Conservation (phyloP, 768 basidiomycete genomes). For the Boletus subparvulus region DNA sequence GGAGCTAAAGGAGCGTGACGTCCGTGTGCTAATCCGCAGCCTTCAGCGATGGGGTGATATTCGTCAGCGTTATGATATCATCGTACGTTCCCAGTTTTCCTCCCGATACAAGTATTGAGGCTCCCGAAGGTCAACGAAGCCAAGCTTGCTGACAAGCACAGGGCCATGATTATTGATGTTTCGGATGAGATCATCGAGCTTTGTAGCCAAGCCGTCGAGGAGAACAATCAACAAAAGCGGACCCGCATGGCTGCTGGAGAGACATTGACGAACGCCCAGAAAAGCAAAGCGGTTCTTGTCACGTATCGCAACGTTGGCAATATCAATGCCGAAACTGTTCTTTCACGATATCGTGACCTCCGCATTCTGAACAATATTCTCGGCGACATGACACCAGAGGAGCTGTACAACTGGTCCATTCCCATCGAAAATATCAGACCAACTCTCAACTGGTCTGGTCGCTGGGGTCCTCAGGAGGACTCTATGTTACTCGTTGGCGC, state of each 20-base stretch:
- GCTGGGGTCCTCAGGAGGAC: constrained; percentile 92
- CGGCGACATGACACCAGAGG: constrained; percentile 54
- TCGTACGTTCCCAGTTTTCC: constrained; percentile 55
- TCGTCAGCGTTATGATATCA: constrained; percentile 87
- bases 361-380: constrained; percentile 84
- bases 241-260: constrained; percentile 77
- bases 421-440: constrained; percentile 93
- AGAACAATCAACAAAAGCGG: constrained; percentile 80
- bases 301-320: constrained; percentile 85
- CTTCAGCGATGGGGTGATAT: constrained; percentile 98
- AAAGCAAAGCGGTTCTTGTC: constrained; percentile 96
- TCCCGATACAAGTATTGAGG: not conserved
- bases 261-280: constrained; percentile 87
- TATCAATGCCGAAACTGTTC: constrained; percentile 97
- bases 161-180: constrained; percentile 85
- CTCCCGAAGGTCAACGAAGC: constrained; percentile 73
- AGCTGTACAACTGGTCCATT: constrained; percentile 80
- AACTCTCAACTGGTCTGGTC: constrained; percentile 94
- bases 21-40: constrained; percentile 92
- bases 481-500: constrained; percentile 94
- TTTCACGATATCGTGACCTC: constrained; percentile 86
- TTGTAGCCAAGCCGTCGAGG: constrained; percentile 79
- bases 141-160: constrained; percentile 92
- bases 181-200: constrained; percentile 90
- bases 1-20: constrained; percentile 96